Evolutionary conservation across 169 alveolate genomes (phyloP), one percentile per base, ranked within the genome.

Genomic region (Eimeria tenella): DNA sequence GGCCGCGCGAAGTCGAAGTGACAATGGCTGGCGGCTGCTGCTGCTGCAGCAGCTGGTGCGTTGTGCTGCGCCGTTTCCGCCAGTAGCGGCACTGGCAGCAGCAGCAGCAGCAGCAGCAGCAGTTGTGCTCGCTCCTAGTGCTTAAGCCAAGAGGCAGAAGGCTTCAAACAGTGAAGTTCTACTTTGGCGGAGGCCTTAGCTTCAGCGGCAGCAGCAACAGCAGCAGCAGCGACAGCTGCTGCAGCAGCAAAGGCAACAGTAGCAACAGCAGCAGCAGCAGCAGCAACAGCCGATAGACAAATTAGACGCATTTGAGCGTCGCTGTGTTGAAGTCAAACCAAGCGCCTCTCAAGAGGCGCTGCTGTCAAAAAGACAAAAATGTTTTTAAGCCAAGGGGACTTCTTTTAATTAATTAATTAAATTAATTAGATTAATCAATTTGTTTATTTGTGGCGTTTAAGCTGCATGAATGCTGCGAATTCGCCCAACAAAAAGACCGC

Each of bases 11-110:
- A 58, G 21, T 10, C 17, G 17, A 10, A 58, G 21, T 15, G 68
- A 58, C 11, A 58, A 58, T 58, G 68, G 11, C 11, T 58, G 68
- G 68, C 17, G 9, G 74, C 74, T 63, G 74, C 74, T 63, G 13
- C 74, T 63, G 74, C 74, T 63, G 74, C 74, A 19, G 74, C 74
- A 19, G 74, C 74, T 63, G 74, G 42, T 63, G 74, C n/a, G 17
- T 11, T 10, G 21, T 58, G 17, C 21, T 11, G 68, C 68, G 17
- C 68, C 17, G 21, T 58, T 58, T 58, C 11, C 68, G 11, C 68
- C 68, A 3, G 68, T 15, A 58, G 68, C 68, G 4, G 68, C 17
- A 58, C 11, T 58, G 17, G 68, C 68, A 58, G 68, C 68, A 58
- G 68, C 17, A 58, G 21, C 17, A 58, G 11, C 17, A 58, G 68